Percentiles rank a stretch among this genome's conserved stretches.
Evolutionary conservation across 2,329 filamentous ascomycete species (phyloP).

Genomic region (Dothideomycetidae sp.): DNA sequence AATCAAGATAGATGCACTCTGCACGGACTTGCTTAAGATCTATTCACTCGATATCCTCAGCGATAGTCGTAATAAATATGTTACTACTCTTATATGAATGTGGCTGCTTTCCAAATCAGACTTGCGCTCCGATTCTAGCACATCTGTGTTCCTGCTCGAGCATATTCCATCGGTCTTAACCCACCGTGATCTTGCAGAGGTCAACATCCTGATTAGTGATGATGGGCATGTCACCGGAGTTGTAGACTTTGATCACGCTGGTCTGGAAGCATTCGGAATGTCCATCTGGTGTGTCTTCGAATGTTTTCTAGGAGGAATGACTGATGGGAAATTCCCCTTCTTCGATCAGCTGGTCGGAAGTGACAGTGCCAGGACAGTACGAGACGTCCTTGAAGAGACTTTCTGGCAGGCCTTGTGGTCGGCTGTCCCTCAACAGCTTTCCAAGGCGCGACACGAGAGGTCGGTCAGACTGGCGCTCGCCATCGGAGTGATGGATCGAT

Average conservation of each 20-base stretch:
- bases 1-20: too few relatives aligned
- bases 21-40: too few relatives aligned
- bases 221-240: not conserved
- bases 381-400: not conserved
- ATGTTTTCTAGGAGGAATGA: not conserved
- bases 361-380: not conserved
- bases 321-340: not conserved
- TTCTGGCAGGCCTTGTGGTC: slow-evolving; percentile 1
- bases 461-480: too few relatives aligned
- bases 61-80: too few relatives aligned
- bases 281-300: slow-evolving; percentile 1
- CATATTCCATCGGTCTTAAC: not conserved
- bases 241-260: slow-evolving; percentile 1
- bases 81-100: too few relatives aligned
- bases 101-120: too few relatives aligned
- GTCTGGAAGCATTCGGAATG: slow-evolving; percentile 3
- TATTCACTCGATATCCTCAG: too few relatives aligned
- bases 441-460: too few relatives aligned
- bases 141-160: not conserved
- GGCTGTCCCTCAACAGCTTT: not conserved
- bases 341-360: not conserved
- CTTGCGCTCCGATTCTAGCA: too few relatives aligned
- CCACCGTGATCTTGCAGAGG: not conserved
- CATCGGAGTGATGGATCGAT: too few relatives aligned
- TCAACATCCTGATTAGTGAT: not conserved